Percentiles rank a stretch among this genome's conserved stretches.
phyloP scores from a whole-genome alignment of 805 yeast species.

The Pichia thaimueangensis region DNA sequence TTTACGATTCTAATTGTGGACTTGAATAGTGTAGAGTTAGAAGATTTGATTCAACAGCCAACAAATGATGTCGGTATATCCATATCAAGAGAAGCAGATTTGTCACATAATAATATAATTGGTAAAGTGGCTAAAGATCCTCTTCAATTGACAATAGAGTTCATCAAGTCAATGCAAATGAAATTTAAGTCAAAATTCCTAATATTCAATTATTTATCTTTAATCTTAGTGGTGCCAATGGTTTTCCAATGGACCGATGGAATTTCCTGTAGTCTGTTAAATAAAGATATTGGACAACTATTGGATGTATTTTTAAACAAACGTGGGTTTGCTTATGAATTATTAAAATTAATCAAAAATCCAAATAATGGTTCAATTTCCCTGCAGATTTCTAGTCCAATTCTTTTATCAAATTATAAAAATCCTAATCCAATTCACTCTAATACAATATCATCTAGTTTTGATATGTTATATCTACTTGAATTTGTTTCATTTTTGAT shows the following conservation, averaged over 20 bases:
- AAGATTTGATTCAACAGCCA: conserved; percentile 38
- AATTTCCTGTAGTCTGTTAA: not conserved
- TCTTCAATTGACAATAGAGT: not conserved
- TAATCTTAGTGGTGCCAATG: not conserved
- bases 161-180: not conserved
- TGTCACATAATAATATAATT: not conserved
- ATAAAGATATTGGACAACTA: not conserved
- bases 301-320: conserved; percentile 24
- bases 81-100: not conserved
- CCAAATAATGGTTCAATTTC: not conserved
- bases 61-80: not conserved
- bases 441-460: conserved; percentile 19
- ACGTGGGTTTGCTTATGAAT: conserved; percentile 26
- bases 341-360: conserved; percentile 11
- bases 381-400: conserved; percentile 2
- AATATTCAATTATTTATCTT: not conserved
- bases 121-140: not conserved
- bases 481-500: conserved; percentile 49
- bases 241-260: conserved; percentile 5
- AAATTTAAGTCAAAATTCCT: not conserved
- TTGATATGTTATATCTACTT: conserved; percentile 44
- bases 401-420: not conserved
- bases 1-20: conserved; percentile 64
- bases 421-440: conserved; percentile 5
- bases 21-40: conserved; percentile 53